Evolutionary conservation across 768 basidiomycete genomes (phyloP), one percentile per base, ranked within the genome.

Genomic region (Russula lepida): DNA sequence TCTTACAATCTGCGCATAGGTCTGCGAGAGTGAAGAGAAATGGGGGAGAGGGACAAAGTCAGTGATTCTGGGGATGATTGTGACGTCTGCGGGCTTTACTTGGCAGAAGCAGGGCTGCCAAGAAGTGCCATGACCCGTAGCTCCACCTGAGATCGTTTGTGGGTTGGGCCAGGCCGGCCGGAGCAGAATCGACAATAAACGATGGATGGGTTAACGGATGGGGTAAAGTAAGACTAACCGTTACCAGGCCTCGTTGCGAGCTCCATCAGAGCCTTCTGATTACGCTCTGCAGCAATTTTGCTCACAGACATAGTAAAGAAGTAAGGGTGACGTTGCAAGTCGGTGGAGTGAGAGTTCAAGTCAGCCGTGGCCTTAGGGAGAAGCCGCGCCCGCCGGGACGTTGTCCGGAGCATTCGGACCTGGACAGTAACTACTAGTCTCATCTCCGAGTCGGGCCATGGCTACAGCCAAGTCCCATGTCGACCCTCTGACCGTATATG

Each of bases 1-100:
- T 74, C 74, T 88, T 91, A 72, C 95, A 98, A 73, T 98, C 95
- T 6, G 95, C 94, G 71, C 95, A 98, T 13, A 81, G 71, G 71
- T 93, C 94, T 97, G 69, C 15, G 30, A 52, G 32, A 12, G 46
- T 50, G 12, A 23, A 32, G 17, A 23, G 35, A 41, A 30, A 41
- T 19, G 39, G 35, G 28, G 33, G 52, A 37, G 51, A 56, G 39
- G 49, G 19, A 21, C 13, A 3, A 44, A 17, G 51, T 63, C 46
- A 64, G 64, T n/a, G 21, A 43, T 37, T 15, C n/a, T 11, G 19
- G 32, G 37, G 30, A 28, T n/a, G 6, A 37, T 39, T 37, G 30
- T 19, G 33, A 21, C 28, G 50, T 32, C 50, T 27, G 43, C 47
- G 30, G 50, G 11, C 28, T 35, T 30, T 37, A 54, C 54, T 60